Evolutionary conservation across 768 basidiomycete genomes (phyloP), one percentile per base, ranked within the genome.

Genomic region (Serendipita sp.): DNA sequence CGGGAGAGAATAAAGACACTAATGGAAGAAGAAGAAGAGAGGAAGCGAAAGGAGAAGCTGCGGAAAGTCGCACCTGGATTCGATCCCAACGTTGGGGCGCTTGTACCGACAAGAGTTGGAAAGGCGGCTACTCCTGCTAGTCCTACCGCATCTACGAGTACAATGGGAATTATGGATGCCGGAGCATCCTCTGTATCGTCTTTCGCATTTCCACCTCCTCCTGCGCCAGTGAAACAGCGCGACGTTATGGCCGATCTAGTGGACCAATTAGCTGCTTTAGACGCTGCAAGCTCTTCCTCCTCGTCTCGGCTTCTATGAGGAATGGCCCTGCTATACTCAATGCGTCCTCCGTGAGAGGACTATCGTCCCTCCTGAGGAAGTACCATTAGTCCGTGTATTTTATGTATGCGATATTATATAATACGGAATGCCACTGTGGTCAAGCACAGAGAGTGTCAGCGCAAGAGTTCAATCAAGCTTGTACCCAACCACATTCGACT

Each of bases 181-280:
- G 71, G 69, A 28, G 72, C 68, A 46, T 71, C 72, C 48, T 71
- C 73, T 16, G 64, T 70, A 7, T 66, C 70, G 2, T 68, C 71
- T 28, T 47, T 71, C 10, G 70, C 70, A 18, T 67, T 58, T 56
- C 62, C 65, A 18, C 62, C 18, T 15, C 65, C 45, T 16, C 32
- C 35, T 47, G 54, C 45, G 45, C 51, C 28, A 48, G 48, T 46
- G 68, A 68, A 72, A 8, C 56, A 60, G 16, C 76, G 74, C 67
- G 83, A 85, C 44, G 85, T 86, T 15, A 89, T 93, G 88, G 85
- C 89, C 60, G 84, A 88, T 67, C 74, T 92, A 34, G 88, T 91
- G n/a, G 83, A 88, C 69, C 85, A 86, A 68, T 76, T 93, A 47
- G 90, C 86, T 41, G 84, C 79, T 32, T 72, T 94, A 72, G 84